Evolutionary conservation across 371 early-diverging fungal species (phyloP), one percentile per base, ranked within the genome.

Genomic region (Mortierella sp.): DNA sequence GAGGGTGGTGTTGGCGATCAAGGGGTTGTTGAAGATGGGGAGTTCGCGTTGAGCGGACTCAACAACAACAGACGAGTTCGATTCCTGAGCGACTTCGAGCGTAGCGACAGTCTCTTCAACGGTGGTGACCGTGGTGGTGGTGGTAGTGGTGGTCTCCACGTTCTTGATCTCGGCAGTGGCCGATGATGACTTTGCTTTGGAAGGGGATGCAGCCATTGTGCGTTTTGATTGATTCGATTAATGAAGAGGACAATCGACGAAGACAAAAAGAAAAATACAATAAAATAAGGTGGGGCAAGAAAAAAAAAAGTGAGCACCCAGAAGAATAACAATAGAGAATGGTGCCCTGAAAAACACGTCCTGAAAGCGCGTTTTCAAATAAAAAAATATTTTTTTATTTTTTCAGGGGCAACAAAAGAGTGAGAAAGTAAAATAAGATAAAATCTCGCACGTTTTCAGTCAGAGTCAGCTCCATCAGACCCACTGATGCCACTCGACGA

Each of bases 401-500:
- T 8, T 56, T 42, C 17, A 51, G 41, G 51, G 15, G 12, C 46
- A 34, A 9, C 19, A n/a, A n/a, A n/a, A n/a, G n/a, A n/a, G n/a
- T n/a, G n/a, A n/a, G n/a, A n/a, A n/a, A n/a, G n/a, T 3, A 39
- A 51, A 50, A 30, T 39, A 46, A 46, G 32, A 32, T 26, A 60
- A 23, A 60, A 7, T 17, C 24, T 17, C 14, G 42, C 14, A 31
- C 31, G 27, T 27, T 23, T 39, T 52, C 43, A 75, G 60, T 75
- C 76, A 26, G 64, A 64, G 51, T 75, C 76, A 1, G 60, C 75
- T n/a, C 47, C 56, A 32, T 69, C 70, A 4, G 69, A 69, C 17
- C 64, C 76, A 24, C 76, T 69, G 26, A 60, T 56, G 19, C 69
- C 64, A 27, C 60, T 54, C 17, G 70, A 70, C 27, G 73, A 72